phyloP scores from a whole-genome alignment of 208 protist species.

The Trypanosoma avium region DNA sequence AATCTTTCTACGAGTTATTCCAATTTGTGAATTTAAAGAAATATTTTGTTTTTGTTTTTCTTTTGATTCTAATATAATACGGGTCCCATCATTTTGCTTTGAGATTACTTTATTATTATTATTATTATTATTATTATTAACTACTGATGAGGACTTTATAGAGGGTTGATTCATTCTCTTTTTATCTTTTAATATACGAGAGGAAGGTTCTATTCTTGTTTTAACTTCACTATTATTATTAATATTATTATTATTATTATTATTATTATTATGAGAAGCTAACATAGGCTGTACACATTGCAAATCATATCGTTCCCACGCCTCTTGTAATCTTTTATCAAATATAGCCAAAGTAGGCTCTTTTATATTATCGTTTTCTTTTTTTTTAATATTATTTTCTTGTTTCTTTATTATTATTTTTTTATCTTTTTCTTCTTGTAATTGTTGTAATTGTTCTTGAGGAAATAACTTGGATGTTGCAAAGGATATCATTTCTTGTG shows the following conservation, averaged over 20 bases:
- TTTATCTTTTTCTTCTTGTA: neutral
- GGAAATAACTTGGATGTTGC: neutral
- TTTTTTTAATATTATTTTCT: too few relatives aligned
- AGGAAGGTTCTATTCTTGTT: neutral
- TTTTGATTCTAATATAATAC: too few relatives aligned
- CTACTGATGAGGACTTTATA: too few relatives aligned
- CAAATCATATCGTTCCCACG: conserved; percentile 15
- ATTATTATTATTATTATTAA: too few relatives aligned
- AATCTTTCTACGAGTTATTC: neutral
- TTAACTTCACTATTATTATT: neutral
- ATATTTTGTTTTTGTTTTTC: neutral
- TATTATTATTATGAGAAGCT: neutral
- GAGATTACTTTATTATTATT: too few relatives aligned
- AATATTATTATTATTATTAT: neutral
- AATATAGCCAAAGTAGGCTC: conserved; percentile 8
- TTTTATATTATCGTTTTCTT: neutral
- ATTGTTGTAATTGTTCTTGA: neutral
- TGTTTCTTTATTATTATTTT: neutral
- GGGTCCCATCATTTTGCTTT: too few relatives aligned
- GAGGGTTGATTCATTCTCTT: too few relatives aligned
- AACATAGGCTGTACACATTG: conserved; percentile 17
- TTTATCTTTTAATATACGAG: too few relatives aligned
- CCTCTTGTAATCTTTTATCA: conserved; percentile 13
- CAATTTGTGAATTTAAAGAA: neutral
- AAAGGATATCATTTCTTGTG: neutral